Base-by-base conservation (phyloP, 1,284 basidiomycete species). In the Cutaneotrichosporon curvatum region DNA sequence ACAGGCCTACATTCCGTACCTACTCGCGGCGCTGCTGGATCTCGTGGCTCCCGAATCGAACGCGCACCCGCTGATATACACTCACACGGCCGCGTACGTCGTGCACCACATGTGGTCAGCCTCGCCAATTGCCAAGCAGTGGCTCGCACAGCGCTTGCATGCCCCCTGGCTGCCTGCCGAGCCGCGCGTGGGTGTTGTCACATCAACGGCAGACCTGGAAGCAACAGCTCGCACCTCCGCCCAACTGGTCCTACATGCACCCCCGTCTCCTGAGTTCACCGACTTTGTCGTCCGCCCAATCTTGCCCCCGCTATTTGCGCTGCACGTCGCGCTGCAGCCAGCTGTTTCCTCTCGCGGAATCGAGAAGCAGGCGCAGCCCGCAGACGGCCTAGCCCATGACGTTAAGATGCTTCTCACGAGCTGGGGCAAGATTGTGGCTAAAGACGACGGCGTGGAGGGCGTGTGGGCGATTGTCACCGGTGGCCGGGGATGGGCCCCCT, bases 241-340 rank as follows among this genome's bases (percentile, higher is more conserved):
- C 0, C 46, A 45, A n/a, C 50, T 65, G 7, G 25, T 60, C 4
- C 37, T 57, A 12, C 85, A 87, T 55, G 80, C 82, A 5, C 87
- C 90, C 52, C 86, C 87, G 3, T 82, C 84, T 1, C 83, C 85
- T 0, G 67, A 72, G 3, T 75, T 87, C 32, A 77, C 86, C 37
- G 76, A 81, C 0, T 68, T 72, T 14, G 59, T 89, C 6, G 67
- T 91, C 14, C 79, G 81, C 2, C 84, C 86, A 1, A 79, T 90
- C 37, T 59, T 84, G 0, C 71, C 82, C 0, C 70, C 79, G 2
- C 64, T 92, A 3, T 87, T 87, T 63, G 75, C 80, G 1, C 73
- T 91, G 4, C 68, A 77, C 4, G 75, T 74, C 39, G 71, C 79
- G 45, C 61, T 89, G 16, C 75, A 79, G 19, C 67, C 65, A 11